A percentile compares a stretch with the other conserved stretches of the same genome.
Evolutionary conservation across 2,329 filamentous ascomycete genomes (phyloP).

Genomic region (Botryosphaeria agaves): DNA sequence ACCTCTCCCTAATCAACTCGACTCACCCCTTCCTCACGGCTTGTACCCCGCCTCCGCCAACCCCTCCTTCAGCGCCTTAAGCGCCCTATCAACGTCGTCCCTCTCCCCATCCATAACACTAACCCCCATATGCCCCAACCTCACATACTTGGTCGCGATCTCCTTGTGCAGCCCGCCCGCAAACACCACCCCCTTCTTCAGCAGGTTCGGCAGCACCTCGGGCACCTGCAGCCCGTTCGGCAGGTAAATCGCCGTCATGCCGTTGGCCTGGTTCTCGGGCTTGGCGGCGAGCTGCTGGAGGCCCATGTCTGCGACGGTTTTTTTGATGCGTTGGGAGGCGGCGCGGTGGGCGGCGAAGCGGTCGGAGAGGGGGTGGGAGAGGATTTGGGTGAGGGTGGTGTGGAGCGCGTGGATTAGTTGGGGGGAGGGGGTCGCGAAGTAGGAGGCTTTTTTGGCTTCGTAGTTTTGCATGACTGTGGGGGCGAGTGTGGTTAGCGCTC

Average conservation of each 20-base stretch:
- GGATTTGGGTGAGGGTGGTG: conserved; percentile 73
- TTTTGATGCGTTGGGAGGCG: conserved; percentile 73
- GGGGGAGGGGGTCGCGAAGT: conserved; percentile 92
- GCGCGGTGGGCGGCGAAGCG: conserved; percentile 69
- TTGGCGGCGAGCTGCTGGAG: conserved; percentile 74
- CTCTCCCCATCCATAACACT: conserved; percentile 69
- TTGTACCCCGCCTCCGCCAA: conserved; percentile 57
- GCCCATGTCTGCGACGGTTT: conserved; percentile 61
- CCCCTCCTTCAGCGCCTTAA: conserved; percentile 58
- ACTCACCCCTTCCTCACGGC: too few species aligned
- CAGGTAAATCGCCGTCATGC: conserved; percentile 95
- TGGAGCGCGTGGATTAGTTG: conserved; percentile 88
- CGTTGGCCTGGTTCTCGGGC: conserved; percentile 82
- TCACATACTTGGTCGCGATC: conserved; percentile 82
- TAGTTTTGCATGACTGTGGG: conserved; percentile 88
- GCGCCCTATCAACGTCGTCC: conserved; percentile 68
- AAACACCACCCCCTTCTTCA: conserved; percentile 82
- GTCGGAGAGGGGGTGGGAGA: conserved; percentile 61
- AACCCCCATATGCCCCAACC: conserved; percentile 96
- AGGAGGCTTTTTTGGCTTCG: conserved; percentile 91
- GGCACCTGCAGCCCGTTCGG: conserved; percentile 68
- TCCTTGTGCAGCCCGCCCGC: conserved; percentile 93
- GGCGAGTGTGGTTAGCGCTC: too few species aligned
- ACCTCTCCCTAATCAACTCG: too few species aligned
- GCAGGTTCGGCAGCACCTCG: conserved; percentile 68